These are phyloP conservation scores for Sporothrix protearum DNA, from an alignment of 2,329 filamentous ascomycete species.

Conservation along the genomic window DNA sequence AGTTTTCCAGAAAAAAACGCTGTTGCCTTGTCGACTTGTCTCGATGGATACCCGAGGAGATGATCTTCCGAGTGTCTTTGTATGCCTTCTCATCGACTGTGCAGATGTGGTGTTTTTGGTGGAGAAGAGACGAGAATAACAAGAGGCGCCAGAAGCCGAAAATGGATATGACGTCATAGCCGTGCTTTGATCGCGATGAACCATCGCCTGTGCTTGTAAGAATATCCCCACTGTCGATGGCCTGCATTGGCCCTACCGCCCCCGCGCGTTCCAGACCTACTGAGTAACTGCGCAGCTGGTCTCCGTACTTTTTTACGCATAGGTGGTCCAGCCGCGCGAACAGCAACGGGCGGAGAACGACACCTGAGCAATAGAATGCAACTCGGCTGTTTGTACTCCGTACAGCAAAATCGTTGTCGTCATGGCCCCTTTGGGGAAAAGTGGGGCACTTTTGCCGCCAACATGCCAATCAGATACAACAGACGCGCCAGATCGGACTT, in stretches of 20 bases:
- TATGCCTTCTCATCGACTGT: neutral
- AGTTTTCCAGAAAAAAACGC: neutral
- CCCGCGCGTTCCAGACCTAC: neutral
- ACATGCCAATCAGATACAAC: neutral
- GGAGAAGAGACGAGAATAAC: neutral
- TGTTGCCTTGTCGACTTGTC: neutral
- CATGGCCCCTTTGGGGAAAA: neutral
- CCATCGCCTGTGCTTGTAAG: neutral
- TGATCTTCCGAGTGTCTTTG: neutral
- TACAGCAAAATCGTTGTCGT: slow-evolving; percentile 9
- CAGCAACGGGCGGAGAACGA: neutral
- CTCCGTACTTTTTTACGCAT: neutral
- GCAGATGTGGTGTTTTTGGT: neutral
- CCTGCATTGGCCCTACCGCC: neutral
- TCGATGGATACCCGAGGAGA: neutral
- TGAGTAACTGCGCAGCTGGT: neutral
- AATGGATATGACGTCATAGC: slow-evolving; percentile 1
- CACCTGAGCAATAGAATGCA: neutral
- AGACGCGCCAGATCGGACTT: neutral
- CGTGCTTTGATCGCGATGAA: neutral
- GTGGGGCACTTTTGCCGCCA: too few relatives aligned
- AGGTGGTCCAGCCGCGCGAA: neutral
- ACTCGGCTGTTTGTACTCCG: neutral
- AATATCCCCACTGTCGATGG: neutral
- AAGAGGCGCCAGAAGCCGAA: neutral